phyloP scores from a whole-genome alignment of 768 basidiomycete species.

The Pulveroboletus sp. region DNA sequence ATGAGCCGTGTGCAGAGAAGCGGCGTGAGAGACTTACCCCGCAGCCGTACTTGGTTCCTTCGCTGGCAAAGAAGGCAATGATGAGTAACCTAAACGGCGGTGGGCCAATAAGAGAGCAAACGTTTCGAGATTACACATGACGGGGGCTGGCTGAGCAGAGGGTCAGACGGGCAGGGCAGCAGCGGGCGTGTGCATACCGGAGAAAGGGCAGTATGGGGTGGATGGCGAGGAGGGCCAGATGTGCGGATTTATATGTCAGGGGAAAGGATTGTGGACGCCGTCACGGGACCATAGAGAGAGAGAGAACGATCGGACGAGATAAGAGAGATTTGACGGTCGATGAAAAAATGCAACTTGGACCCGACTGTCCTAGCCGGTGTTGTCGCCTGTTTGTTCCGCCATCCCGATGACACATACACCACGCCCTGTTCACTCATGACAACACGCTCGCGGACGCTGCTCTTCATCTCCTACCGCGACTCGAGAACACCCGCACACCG shows the following conservation, averaged over 20 bases:
- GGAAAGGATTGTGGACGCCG: slow-evolving; percentile 17
- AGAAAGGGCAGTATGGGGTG: slow-evolving; percentile 3
- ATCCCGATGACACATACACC: slow-evolving; percentile 17
- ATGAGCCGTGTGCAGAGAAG: slow-evolving; percentile 2
- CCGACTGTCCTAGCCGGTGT: slow-evolving; percentile 11
- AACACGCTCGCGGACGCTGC: slow-evolving; percentile 84
- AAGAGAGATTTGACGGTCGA: slow-evolving; percentile 23
- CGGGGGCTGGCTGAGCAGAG: slow-evolving; percentile 2
- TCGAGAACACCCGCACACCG: slow-evolving; percentile 50
- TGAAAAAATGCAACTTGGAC: not conserved
- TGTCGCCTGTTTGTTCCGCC: slow-evolving; percentile 21
- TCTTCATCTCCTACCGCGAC: slow-evolving; percentile 93
- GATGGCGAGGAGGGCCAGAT: slow-evolving; percentile 5
- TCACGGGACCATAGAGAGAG: slow-evolving; percentile 30
- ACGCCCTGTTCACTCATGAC: slow-evolving; percentile 39
- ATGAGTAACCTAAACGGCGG: not conserved
- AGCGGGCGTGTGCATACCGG: too few relatives aligned
- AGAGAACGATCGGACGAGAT: slow-evolving; percentile 30
- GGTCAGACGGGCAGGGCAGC: too few relatives aligned
- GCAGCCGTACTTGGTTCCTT: slow-evolving; percentile 74
- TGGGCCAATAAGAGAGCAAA: slow-evolving; percentile 27
- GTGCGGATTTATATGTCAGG: slow-evolving; percentile 31
- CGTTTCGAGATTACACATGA: slow-evolving; percentile 61
- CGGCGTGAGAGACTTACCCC: slow-evolving; percentile 42
- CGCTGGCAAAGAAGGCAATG: slow-evolving; percentile 43